A percentile compares a stretch with the other conserved stretches of the same genome.
Evolutionary conservation across 176 grass and related monocot species (phyloP).

Genomic region (Guadua angustifolia): DNA sequence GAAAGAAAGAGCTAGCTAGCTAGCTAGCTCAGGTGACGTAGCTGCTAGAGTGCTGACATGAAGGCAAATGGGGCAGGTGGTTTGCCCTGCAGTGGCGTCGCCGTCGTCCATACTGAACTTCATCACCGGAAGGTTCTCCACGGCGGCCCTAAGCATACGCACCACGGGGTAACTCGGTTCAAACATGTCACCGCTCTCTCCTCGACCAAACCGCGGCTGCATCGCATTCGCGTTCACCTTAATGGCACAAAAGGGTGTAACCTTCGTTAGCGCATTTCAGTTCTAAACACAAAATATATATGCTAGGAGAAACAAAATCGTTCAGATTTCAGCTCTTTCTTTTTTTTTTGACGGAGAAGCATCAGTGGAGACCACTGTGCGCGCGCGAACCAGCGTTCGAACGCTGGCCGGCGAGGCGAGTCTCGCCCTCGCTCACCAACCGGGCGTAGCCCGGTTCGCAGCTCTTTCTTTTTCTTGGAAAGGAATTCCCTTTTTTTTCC

Average conservation of each 20-base stretch:
- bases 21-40: not conserved
- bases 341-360: too few species aligned
- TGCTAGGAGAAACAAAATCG: not conserved
- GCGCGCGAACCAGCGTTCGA: too few species aligned
- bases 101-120: constrained; percentile 32
- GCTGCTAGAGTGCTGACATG: not conserved
- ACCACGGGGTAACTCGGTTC: constrained; percentile 44
- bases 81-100: not conserved
- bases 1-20: not conserved
- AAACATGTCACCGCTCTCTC: constrained; percentile 48
- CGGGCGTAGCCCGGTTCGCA: too few species aligned
- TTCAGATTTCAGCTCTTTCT: not conserved
- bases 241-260: not conserved
- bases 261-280: not conserved
- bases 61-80: constrained; percentile 57
- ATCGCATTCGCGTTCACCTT: constrained; percentile 53
- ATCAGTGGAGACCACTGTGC: too few species aligned
- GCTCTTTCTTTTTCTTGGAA: too few species aligned
- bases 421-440: too few species aligned
- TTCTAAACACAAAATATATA: not conserved
- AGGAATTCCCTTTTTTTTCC: too few species aligned
- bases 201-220: constrained; percentile 24
- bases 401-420: too few species aligned
- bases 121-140: constrained; percentile 55
- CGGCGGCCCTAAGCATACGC: constrained; percentile 40